Conservation (phyloP, 495 filamentous ascomycete species). For the Aspergillus avenaceus region DNA sequence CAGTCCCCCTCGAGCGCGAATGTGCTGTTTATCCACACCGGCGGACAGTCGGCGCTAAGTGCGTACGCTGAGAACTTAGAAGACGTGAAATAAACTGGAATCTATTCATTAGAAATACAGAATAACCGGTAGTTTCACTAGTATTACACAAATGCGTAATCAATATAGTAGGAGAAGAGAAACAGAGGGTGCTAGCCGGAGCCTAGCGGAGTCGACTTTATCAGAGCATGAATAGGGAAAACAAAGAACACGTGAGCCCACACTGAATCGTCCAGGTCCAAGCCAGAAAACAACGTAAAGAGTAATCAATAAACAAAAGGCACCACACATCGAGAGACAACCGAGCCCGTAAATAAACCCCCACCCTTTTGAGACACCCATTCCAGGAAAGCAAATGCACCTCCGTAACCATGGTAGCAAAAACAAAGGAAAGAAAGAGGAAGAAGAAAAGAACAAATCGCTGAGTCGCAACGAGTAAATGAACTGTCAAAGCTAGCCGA, state of each 20-base stretch:
- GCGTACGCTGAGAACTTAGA: slow-evolving; percentile 26
- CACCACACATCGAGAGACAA: slow-evolving; percentile 1
- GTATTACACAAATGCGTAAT: slow-evolving; percentile 9
- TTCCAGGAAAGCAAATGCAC: slow-evolving; percentile 4
- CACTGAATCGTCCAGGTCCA: not conserved
- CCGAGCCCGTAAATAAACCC: not conserved
- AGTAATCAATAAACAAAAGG: slow-evolving; percentile 4
- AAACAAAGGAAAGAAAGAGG: slow-evolving; percentile 5
- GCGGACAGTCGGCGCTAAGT: slow-evolving; percentile 33
- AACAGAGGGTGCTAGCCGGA: not conserved
- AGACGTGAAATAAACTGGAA: not conserved
- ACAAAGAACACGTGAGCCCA: not conserved
- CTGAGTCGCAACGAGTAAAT: slow-evolving; percentile 1
- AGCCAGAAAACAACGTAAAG: not conserved
- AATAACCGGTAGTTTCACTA: slow-evolving; percentile 8
- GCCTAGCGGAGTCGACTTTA: not conserved
- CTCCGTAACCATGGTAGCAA: slow-evolving; percentile 5
- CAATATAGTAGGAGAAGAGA: not conserved
- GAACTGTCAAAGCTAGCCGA: slow-evolving; percentile 3
- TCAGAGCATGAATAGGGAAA: not conserved
- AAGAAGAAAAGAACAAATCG: slow-evolving; percentile 2
- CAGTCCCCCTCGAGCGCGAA: slow-evolving; percentile 20
- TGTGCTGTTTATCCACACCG: slow-evolving; percentile 39
- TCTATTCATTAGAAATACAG: slow-evolving; percentile 17
- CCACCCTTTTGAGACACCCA: slow-evolving; percentile 14